Conservation (phyloP, 345 rosid genomes). For the Luvunga scandens region DNA sequence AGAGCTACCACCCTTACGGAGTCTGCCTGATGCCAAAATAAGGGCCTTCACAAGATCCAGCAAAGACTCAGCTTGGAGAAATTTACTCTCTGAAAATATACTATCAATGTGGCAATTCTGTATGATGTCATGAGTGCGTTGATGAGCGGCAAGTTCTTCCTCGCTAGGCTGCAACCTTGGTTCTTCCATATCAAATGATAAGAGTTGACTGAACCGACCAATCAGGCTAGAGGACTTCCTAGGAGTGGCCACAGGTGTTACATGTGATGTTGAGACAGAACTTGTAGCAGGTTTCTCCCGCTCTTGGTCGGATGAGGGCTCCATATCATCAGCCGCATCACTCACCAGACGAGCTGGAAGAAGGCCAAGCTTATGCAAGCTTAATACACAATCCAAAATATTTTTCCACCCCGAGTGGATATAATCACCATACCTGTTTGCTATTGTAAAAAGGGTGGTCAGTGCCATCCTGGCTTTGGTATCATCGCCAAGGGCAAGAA, state of each 20-base stretch:
- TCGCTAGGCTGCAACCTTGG: slow-evolving; percentile 49
- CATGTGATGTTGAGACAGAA: slow-evolving; percentile 29
- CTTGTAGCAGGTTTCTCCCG: slow-evolving; percentile 31
- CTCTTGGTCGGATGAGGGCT: slow-evolving; percentile 42
- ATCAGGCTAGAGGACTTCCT: slow-evolving; percentile 58
- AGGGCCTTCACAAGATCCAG: slow-evolving; percentile 57
- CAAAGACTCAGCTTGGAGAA: slow-evolving; percentile 70
- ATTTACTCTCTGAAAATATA: slow-evolving; percentile 73
- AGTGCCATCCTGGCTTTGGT: slow-evolving; percentile 59
- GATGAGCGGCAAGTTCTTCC: slow-evolving; percentile 61
- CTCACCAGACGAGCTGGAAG: slow-evolving; percentile 55
- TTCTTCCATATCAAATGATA: slow-evolving; percentile 71
- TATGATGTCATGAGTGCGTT: slow-evolving; percentile 47
- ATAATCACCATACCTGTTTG: slow-evolving; percentile 63
- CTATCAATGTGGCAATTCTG: slow-evolving; percentile 56
- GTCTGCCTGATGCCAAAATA: slow-evolving; percentile 43
- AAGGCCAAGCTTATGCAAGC: slow-evolving; percentile 64
- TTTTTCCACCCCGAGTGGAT: slow-evolving; percentile 63
- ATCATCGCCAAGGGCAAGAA: slow-evolving; percentile 62
- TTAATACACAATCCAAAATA: slow-evolving; percentile 55
- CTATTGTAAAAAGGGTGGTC: slow-evolving; percentile 60
- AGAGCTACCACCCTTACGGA: slow-evolving; percentile 23
- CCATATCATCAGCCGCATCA: slow-evolving; percentile 58
- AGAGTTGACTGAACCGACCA: slow-evolving; percentile 64
- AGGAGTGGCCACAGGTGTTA: slow-evolving; percentile 30